Evolutionary conservation across 2,329 filamentous ascomycete genomes (phyloP), one percentile per base, ranked within the genome.

Genomic region (Xylaria sp.): DNA sequence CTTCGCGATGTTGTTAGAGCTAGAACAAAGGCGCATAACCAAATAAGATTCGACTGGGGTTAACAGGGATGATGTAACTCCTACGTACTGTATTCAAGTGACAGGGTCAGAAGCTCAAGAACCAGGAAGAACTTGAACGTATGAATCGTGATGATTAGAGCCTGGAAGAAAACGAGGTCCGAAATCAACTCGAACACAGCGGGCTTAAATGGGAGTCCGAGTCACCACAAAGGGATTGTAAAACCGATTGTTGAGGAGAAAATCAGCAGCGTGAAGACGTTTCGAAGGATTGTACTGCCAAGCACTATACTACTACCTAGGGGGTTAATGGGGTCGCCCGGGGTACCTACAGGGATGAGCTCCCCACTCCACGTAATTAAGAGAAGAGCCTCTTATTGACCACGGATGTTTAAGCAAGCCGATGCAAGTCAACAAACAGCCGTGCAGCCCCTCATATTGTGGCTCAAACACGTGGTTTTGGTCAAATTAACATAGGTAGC

Each of bases 41-140:
- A 57, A 44, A 46, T 63, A 65, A 59, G 69, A 40, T 61, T 58
- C 31, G 40, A 44, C 28, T 42, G 58, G 44, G 63, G 59, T 56
- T 44, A 44, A 57, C 57, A 54, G 13, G 59, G 67, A 75, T 76
- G 74, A 75, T 76, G 74, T 76, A 76, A 75, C 65, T 53, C 49
- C 53, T 65, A 64, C 71, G 60, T 66, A 69, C 63, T 59, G 59
- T 58, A 58, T 61, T n/a, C 13, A 26, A 64, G 42, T 49, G 54
- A 63, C 46, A 57, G 28, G 38, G 64, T 48, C 40, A 54, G 42
- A 51, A 20, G 31, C 49, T 40, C 49, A 31, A 58, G 54, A 36
- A 46, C 33, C 15, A 33, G 15, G 49, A 11, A 57, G 26, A 28
- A 53, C 26, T 54, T 23, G 17, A 57, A 57, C 2, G 23, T 44